Evolutionary conservation across 495 filamentous ascomycete species (phyloP).

Genomic region (Daldinia loculata): DNA sequence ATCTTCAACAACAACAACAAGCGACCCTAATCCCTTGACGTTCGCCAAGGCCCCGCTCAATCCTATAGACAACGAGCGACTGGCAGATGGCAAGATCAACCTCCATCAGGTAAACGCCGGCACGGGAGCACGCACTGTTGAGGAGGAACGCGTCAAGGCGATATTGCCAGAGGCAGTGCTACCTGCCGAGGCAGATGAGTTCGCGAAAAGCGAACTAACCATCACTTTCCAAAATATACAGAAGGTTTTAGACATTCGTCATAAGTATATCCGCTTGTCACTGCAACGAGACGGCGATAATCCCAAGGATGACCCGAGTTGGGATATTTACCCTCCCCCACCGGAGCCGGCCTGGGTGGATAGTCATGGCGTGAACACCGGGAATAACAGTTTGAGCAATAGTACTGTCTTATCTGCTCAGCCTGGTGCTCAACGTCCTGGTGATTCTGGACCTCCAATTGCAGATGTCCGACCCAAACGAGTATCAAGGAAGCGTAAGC

Average conservation of each 20-base stretch:
- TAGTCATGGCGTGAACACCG: constrained; percentile 50
- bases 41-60: no score
- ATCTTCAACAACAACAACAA: no score
- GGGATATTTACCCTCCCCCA: constrained; percentile 90
- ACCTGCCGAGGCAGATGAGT: no score
- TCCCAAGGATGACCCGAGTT: constrained; percentile 82
- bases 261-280: constrained; percentile 90
- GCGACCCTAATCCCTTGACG: no score
- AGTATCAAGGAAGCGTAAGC: constrained; percentile 72
- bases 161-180: constrained; percentile 39
- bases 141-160: background rate
- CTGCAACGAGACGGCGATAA: constrained; percentile 82
- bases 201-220: constrained; percentile 64
- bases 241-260: constrained; percentile 80
- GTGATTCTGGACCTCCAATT: constrained; percentile 17
- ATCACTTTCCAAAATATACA: constrained; percentile 89
- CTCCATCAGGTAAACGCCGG: no score
- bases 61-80: no score
- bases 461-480: constrained; percentile 43
- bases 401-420: constrained; percentile 59
- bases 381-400: constrained; percentile 63
- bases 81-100: no score
- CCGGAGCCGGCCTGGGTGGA: constrained; percentile 88
- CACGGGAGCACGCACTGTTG: no score
- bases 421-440: constrained; percentile 10